Percentiles rank a stretch among this genome's conserved stretches.
Conservation (phyloP, 2,329 filamentous ascomycete genomes). For the Sarocladium strictum region DNA sequence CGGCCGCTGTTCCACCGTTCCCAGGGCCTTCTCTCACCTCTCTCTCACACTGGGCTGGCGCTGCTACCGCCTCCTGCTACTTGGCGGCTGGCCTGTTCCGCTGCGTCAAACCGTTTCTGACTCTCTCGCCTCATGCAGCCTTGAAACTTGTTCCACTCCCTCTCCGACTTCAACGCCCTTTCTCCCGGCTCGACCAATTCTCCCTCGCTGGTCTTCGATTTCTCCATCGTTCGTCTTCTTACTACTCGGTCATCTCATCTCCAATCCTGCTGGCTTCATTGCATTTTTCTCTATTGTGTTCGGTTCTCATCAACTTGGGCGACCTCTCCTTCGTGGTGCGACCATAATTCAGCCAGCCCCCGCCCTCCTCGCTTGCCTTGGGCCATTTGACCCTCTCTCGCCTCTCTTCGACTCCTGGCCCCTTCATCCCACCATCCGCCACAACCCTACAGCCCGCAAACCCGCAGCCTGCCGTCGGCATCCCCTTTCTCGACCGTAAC, state of each 20-base stretch:
- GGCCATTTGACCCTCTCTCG: constrained; percentile 5
- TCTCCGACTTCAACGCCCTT: neutral
- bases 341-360: neutral
- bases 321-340: constrained; percentile 2
- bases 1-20: constrained; percentile 1
- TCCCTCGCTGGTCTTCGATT: constrained; percentile 1
- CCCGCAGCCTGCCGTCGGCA: constrained; percentile 2
- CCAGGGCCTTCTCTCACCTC: neutral
- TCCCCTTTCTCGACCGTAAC: neutral
- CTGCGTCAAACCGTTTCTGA: constrained; percentile 6
- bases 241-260: constrained; percentile 3
- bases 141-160: constrained; percentile 9
- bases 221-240: neutral
- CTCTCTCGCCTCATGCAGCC: constrained; percentile 9
- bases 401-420: neutral
- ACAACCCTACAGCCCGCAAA: constrained; percentile 7
- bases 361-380: neutral
- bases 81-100: constrained; percentile 6
- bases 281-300: neutral
- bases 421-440: constrained; percentile 8
- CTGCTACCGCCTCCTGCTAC: constrained; percentile 5
- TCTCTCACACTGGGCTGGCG: neutral
- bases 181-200: neutral
- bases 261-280: neutral
- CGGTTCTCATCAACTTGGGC: neutral